These are phyloP conservation scores for Eimeria praecox DNA, from an alignment of 169 alveolate genomes.

Conservation along the genomic window DNA sequence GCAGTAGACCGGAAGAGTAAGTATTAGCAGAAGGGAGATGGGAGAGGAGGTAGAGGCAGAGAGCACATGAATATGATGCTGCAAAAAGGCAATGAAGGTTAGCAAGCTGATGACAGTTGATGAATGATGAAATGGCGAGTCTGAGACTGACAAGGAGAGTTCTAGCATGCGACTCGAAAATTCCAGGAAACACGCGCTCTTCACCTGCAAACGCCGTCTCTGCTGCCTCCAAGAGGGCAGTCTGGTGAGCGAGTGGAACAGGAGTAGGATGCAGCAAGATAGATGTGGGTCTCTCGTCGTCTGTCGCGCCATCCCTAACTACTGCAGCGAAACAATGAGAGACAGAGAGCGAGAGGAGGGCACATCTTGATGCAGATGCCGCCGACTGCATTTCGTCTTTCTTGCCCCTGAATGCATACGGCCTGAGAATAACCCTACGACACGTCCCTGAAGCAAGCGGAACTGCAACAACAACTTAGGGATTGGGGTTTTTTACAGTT, in stretches of 20 bases:
- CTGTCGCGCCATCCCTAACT: not conserved
- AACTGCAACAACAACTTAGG: not conserved
- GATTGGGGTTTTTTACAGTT: not conserved
- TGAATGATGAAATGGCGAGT: not conserved
- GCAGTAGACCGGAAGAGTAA: not conserved
- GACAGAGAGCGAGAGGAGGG: not conserved
- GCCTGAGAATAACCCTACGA: not conserved
- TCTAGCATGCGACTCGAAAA: conserved; percentile 32
- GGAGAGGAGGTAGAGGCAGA: not conserved
- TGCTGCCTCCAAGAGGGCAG: conserved; percentile 28
- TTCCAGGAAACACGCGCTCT: conserved; percentile 46
- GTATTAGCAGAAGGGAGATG: not conserved
- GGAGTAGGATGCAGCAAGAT: conserved; percentile 10
- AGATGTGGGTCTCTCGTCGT: not conserved
- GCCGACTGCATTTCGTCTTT: not conserved
- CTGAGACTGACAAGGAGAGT: conserved; percentile 55
- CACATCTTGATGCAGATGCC: not conserved
- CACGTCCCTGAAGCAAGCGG: not conserved
- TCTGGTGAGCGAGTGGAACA: not conserved
- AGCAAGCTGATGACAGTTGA: not conserved
- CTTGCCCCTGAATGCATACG: not conserved
- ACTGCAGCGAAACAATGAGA: conserved; percentile 20
- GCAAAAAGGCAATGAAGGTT: not conserved
- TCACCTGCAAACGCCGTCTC: conserved; percentile 44
- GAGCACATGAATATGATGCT: not conserved